Evolutionary conservation across 1,139 yeast genomes (phyloP).

Genomic region (Sugiyamaella sp.): DNA sequence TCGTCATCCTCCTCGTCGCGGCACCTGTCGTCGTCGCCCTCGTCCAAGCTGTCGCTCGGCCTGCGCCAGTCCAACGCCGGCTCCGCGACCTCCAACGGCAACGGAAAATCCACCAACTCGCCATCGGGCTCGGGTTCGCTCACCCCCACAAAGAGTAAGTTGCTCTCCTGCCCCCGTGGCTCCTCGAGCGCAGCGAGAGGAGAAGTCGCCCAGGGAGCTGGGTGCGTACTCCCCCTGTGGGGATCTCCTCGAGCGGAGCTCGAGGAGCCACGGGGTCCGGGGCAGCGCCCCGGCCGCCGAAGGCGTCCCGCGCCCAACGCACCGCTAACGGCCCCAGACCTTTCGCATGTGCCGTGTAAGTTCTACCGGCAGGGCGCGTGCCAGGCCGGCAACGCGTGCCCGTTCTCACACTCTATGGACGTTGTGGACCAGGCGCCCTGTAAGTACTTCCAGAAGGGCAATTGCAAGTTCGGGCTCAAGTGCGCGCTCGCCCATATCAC

Average conservation of each 20-base stretch:
- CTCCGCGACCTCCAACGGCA: constrained; percentile 16
- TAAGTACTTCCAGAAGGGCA: constrained; percentile 91
- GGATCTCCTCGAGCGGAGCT: constrained; percentile 1
- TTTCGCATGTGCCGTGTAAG: constrained; percentile 95
- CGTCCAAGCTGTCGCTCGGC: constrained; percentile 19
- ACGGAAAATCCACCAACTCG: constrained; percentile 13
- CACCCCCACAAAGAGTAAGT: constrained; percentile 19
- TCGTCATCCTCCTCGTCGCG: background rate
- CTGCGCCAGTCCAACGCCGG: constrained; percentile 16
- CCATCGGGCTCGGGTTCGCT: constrained; percentile 19
- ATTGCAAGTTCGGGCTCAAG: constrained; percentile 89
- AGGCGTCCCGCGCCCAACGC: background rate
- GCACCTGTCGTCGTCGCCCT: constrained; percentile 17
- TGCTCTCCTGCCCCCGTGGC: background rate
- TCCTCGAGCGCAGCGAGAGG: background rate
- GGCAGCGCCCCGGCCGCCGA: constrained; percentile 3
- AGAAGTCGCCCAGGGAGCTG: background rate
- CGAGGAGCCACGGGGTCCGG: background rate
- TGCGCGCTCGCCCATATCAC: constrained; percentile 91
- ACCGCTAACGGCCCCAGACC: constrained; percentile 41
- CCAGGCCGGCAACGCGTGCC: constrained; percentile 91
- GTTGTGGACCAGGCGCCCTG: constrained; percentile 75
- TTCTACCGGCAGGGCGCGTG: constrained; percentile 89
- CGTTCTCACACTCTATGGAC: constrained; percentile 81
- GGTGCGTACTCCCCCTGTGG: background rate